Conservation (phyloP, 306 rosid species). For the Lathyrus sativus region DNA sequence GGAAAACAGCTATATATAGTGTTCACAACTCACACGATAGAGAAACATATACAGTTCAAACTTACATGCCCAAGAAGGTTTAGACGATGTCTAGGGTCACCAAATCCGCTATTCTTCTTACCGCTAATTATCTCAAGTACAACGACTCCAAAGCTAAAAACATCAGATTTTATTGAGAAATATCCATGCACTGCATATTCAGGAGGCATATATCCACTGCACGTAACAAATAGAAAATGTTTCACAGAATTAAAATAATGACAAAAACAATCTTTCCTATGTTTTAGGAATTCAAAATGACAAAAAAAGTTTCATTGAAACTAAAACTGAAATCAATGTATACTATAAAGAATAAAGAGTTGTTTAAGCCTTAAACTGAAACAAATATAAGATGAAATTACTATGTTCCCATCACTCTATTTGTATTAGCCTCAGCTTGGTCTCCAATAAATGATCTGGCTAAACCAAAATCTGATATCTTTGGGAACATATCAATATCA, state of each 20-base stretch:
- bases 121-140: conserved; percentile 3
- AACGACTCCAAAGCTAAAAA: conserved; percentile 1
- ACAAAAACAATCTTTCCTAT: background rate
- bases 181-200: conserved; percentile 2
- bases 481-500: too few species aligned
- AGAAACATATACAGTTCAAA: background rate
- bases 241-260: background rate
- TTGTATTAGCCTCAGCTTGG: too few species aligned
- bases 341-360: background rate
- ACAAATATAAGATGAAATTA: too few species aligned
- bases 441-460: too few species aligned
- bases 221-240: background rate
- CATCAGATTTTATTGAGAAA: conserved; percentile 4
- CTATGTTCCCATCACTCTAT: too few species aligned
- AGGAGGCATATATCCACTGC: conserved; percentile 5
- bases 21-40: background rate
- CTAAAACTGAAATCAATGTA: background rate
- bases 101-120: background rate
- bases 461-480: too few species aligned
- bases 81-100: background rate
- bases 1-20: background rate
- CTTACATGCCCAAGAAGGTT: conserved; percentile 5
- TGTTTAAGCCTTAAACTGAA: too few species aligned
- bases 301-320: too few species aligned
- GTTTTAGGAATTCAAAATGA: background rate